phyloP scores from a whole-genome alignment of 495 filamentous ascomycete genomes.

The Geoglossum glabrum region DNA sequence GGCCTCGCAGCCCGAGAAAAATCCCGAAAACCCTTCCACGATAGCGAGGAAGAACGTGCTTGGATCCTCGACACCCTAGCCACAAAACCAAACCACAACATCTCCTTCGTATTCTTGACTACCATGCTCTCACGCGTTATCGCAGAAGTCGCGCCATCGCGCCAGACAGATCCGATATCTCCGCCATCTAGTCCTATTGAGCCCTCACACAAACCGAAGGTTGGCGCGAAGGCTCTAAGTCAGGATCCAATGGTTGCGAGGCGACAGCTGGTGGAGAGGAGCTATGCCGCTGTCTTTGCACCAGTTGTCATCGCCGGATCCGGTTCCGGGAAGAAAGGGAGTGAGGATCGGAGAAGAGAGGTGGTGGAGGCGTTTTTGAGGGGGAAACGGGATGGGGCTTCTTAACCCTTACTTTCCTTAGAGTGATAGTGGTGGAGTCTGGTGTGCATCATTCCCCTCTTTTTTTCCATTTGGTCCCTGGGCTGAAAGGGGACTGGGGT shows the following conservation, averaged over 20 bases:
- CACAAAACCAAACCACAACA: conserved; percentile 51
- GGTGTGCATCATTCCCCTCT: too few species aligned
- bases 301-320: conserved; percentile 9
- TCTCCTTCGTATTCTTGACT: conserved; percentile 69
- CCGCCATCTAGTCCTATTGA: not conserved
- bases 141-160: not conserved
- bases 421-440: too few species aligned
- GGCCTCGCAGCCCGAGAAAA: conserved; percentile 33
- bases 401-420: too few species aligned
- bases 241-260: conserved; percentile 13
- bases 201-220: not conserved
- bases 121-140: conserved; percentile 36
- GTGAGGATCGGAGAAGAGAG: conserved; percentile 10
- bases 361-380: conserved; percentile 13
- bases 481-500: too few species aligned
- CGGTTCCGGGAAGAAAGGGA: conserved; percentile 8
- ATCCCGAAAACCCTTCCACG: conserved; percentile 22
- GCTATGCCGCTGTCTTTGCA: conserved; percentile 13
- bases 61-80: conserved; percentile 56
- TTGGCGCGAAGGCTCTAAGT: not conserved
- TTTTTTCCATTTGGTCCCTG: too few species aligned
- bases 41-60: conserved; percentile 41
- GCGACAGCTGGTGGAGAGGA: conserved; percentile 11
- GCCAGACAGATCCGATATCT: not conserved
- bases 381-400: not conserved